phyloP scores from a whole-genome alignment of 164 flowering plant species.

The Chloranthus sessilifolius region DNA sequence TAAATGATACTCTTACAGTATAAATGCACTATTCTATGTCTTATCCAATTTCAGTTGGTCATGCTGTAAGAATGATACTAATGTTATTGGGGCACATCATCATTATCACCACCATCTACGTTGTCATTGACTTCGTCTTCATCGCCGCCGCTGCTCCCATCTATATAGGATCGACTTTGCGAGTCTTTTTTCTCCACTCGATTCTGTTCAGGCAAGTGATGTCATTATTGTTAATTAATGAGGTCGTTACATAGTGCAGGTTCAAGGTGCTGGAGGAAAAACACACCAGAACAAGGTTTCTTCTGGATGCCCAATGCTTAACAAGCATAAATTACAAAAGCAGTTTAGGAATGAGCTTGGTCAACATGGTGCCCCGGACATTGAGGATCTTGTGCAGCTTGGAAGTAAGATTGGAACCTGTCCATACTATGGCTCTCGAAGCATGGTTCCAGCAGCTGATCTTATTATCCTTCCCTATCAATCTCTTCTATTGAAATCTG shows the following conservation, averaged over 20 bases:
- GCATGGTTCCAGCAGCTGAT: slow-evolving; percentile 66
- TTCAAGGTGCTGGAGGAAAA: slow-evolving; percentile 46
- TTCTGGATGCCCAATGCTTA: slow-evolving; percentile 89
- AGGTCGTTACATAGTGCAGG: slow-evolving; percentile 33
- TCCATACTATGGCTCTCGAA: slow-evolving; percentile 94
- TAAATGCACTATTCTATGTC: no score
- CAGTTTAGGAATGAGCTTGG: slow-evolving; percentile 49
- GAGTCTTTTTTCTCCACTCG: no score
- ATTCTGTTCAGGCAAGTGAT: not conserved
- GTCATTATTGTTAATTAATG: slow-evolving; percentile 1
- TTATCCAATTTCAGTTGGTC: no score
- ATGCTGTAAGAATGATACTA: no score
- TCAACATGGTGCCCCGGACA: slow-evolving; percentile 70
- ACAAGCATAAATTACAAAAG: slow-evolving; percentile 55
- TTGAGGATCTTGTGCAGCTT: slow-evolving; percentile 87
- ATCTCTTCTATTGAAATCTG: slow-evolving; percentile 85
- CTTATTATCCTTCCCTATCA: slow-evolving; percentile 96
- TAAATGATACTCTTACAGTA: no score
- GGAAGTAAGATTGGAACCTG: slow-evolving; percentile 74
- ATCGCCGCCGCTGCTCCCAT: no score
- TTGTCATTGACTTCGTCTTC: no score
- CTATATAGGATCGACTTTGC: no score
- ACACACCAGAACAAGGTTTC: slow-evolving; percentile 46
- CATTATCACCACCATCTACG: no score
- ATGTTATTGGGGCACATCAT: no score